Evolutionary conservation across 805 yeast genomes (phyloP), one percentile per base, ranked within the genome.

Genomic region (Komagataella mondaviorum): DNA sequence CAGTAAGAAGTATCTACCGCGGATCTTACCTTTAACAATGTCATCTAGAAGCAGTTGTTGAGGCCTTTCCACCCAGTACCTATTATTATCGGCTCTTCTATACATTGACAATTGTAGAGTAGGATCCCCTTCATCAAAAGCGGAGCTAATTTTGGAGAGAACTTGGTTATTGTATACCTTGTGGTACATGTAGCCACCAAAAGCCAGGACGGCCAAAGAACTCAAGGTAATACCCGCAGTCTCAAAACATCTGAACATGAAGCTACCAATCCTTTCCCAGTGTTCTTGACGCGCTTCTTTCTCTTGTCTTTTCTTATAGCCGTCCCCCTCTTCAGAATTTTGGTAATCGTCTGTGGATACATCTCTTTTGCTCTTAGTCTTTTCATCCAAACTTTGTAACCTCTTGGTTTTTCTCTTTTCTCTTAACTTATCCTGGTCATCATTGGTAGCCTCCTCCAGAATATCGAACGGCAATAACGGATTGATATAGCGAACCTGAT

Each of bases 101-200:
- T 80, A 85, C 61, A 77, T 74, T 3, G 80, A 75, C 49, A 83
- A 62, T 55, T 80, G 81, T 51, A 77, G 73, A 0, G 85, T 80
- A 0, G 83, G 77, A 55, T 83, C 88, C 4, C 85, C 88, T 24
- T 68, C 71, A 8, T 81, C 81, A 55, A 86, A 85, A 0, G 93
- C 87, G 10, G 57, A 57, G 50, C 76, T 76, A 71, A 86, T 85
- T 61, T 85, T 85, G 49, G 70, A 69, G 20, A 83, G 61, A 0
- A 85, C 88, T 56, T 78, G 84, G 3, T 55, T 49, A 47, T 75
- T 70, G 63, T 86, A 86, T 48, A 77, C 67, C 48, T 71, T 70
- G 60, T 86, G 95, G 61, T 86, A 86, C 12, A 76, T 58, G n/a
- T 78, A 60, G 2, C 95, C 95, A 2, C 91, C 85, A 2, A 79